These are phyloP conservation scores for Rhodotorula paludigena DNA, from an alignment of 768 basidiomycete species.

Conservation along the genomic window DNA sequence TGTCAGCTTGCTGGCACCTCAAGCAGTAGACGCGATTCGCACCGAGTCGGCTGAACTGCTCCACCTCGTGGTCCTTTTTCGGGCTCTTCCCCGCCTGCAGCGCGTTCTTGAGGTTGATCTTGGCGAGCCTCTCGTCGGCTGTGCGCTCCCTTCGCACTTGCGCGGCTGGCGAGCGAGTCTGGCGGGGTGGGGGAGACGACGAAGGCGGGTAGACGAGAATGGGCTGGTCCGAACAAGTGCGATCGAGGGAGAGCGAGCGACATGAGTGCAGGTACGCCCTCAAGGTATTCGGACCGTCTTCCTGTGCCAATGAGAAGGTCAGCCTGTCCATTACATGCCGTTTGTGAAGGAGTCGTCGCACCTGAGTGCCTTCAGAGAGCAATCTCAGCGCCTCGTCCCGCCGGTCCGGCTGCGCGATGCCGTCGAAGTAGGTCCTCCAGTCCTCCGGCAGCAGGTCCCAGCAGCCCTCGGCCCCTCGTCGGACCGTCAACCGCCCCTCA, in stretches of 20 bases:
- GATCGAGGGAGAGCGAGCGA: constrained; percentile 19
- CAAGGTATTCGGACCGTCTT: constrained; percentile 7
- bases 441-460: constrained; percentile 17
- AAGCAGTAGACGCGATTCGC: too few relatives aligned
- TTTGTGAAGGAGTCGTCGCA: background rate
- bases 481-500: background rate
- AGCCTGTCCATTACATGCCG: too few relatives aligned
- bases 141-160: background rate
- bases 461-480: background rate
- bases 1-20: background rate
- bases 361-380: background rate
- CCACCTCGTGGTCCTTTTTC: constrained; percentile 33
- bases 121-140: background rate
- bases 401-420: background rate
- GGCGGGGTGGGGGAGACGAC: background rate
- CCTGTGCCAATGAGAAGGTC: background rate
- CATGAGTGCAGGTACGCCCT: constrained; percentile 5
- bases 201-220: constrained; percentile 18
- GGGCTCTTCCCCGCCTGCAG: constrained; percentile 9
- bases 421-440: constrained; percentile 17
- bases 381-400: background rate
- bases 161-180: background rate
- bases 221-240: constrained; percentile 16
- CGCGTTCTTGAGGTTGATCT: constrained; percentile 10
- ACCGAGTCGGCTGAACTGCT: constrained; percentile 6